phyloP scores from a whole-genome alignment of 805 yeast genomes.

The Groenewaldozyma salmanticensis region DNA sequence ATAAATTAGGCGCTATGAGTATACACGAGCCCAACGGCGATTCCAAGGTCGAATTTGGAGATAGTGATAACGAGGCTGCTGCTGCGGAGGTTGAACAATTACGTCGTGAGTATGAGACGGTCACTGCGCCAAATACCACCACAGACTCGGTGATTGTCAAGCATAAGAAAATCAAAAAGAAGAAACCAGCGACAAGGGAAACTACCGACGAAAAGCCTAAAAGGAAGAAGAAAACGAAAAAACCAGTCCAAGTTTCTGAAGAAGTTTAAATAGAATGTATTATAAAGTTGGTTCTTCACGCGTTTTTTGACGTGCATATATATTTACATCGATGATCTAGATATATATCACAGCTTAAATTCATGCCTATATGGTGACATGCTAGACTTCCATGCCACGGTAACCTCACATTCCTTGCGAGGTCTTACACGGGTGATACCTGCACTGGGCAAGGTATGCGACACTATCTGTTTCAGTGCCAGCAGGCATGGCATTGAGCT shows the following conservation, averaged over 20 bases:
- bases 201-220: constrained; percentile 5
- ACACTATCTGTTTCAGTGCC: background rate
- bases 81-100: constrained; percentile 10
- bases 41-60: too few species aligned
- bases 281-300: too few species aligned
- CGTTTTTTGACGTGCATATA: too few species aligned
- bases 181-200: constrained; percentile 9
- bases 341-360: too few species aligned
- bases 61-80: constrained; percentile 5
- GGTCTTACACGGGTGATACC: background rate
- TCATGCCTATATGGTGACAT: too few species aligned
- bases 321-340: too few species aligned
- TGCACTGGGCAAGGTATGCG: background rate
- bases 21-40: constrained; percentile 1
- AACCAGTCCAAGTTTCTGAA: too few species aligned
- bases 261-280: too few species aligned
- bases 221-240: constrained; percentile 15
- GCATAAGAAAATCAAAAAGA: constrained; percentile 23
- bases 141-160: constrained; percentile 20
- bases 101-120: constrained; percentile 5
- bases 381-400: background rate
- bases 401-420: background rate
- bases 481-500: background rate
- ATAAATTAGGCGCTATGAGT: background rate
- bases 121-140: constrained; percentile 5